Evolutionary conservation across 2,329 filamentous ascomycete species (phyloP).

Genomic region (Raffaelea arxii): DNA sequence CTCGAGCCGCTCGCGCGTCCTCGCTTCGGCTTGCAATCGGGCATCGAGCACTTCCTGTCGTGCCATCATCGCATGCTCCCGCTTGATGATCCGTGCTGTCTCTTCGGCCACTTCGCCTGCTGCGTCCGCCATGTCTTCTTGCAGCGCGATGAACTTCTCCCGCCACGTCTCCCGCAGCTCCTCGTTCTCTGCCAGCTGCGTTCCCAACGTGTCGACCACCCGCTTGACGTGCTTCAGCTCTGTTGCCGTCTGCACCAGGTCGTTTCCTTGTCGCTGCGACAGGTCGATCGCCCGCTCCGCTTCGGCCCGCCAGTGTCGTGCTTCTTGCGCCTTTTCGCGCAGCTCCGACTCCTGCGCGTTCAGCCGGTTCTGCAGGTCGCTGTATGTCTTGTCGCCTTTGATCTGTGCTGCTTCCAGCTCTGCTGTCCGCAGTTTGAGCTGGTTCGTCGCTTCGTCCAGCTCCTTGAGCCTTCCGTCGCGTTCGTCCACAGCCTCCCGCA

Average conservation of each 20-base stretch:
- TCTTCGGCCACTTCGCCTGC: slow-evolving; percentile 75
- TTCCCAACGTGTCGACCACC: slow-evolving; percentile 62
- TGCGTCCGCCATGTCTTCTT: slow-evolving; percentile 76
- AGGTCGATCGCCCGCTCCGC: slow-evolving; percentile 48
- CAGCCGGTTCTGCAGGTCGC: slow-evolving; percentile 46
- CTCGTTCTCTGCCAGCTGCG: slow-evolving; percentile 78
- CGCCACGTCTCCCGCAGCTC: slow-evolving; percentile 77
- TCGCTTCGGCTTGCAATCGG: slow-evolving; percentile 64
- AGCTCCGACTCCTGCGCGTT: slow-evolving; percentile 45
- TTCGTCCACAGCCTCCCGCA: slow-evolving; percentile 58
- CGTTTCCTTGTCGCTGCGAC: slow-evolving; percentile 37
- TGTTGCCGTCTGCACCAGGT: slow-evolving; percentile 36
- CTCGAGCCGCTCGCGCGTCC: slow-evolving; percentile 57
- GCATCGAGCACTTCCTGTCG: slow-evolving; percentile 72
- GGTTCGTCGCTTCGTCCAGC: slow-evolving; percentile 44
- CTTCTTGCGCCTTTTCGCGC: slow-evolving; percentile 44
- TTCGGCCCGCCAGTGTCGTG: slow-evolving; percentile 51
- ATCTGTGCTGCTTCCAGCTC: slow-evolving; percentile 59
- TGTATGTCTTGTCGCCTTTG: slow-evolving; percentile 42
- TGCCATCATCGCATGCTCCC: slow-evolving; percentile 69
- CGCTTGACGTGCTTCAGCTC: slow-evolving; percentile 67
- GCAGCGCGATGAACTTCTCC: slow-evolving; percentile 71
- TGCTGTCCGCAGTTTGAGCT: slow-evolving; percentile 51
- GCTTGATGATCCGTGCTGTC: slow-evolving; percentile 67
- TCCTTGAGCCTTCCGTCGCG: slow-evolving; percentile 56